Evolutionary conservation across 2,329 filamentous ascomycete species (phyloP).

Genomic region (Massarina eburnea): DNA sequence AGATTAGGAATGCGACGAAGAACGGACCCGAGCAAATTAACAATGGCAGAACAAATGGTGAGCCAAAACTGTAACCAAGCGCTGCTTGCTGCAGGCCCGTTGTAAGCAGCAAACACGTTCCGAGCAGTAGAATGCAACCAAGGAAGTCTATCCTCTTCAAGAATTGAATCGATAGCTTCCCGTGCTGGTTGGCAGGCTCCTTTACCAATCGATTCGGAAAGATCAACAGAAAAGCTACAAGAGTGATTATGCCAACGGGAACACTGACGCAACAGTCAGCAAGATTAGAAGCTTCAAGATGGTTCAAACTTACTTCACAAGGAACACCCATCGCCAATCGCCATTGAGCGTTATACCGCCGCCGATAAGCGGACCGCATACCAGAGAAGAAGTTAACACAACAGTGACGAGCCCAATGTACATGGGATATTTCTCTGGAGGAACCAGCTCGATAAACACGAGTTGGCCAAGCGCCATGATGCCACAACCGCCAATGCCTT

Average conservation of each 20-base stretch:
- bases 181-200: conserved; percentile 5
- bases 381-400: conserved; percentile 9
- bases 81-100: conserved; percentile 21
- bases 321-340: conserved; percentile 22
- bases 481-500: conserved; percentile 39
- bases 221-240: conserved; percentile 1
- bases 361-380: conserved; percentile 17
- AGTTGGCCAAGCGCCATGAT: conserved; percentile 32
- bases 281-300: not conserved
- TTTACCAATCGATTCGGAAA: conserved; percentile 7
- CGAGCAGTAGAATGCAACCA: conserved; percentile 16
- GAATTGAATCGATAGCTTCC: not conserved
- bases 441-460: conserved; percentile 33
- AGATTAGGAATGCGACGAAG: conserved; percentile 15
- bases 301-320: conserved; percentile 15
- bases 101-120: conserved; percentile 12
- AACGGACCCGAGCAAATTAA: conserved; percentile 11
- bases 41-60: conserved; percentile 12
- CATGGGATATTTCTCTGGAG: conserved; percentile 6
- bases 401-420: conserved; percentile 9
- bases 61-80: conserved; percentile 7
- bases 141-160: conserved; percentile 11
- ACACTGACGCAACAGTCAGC: conserved; percentile 10
- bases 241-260: conserved; percentile 6
- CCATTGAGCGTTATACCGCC: conserved; percentile 10